phyloP scores from a whole-genome alignment of 768 basidiomycete species.

The Terana coerulea region DNA sequence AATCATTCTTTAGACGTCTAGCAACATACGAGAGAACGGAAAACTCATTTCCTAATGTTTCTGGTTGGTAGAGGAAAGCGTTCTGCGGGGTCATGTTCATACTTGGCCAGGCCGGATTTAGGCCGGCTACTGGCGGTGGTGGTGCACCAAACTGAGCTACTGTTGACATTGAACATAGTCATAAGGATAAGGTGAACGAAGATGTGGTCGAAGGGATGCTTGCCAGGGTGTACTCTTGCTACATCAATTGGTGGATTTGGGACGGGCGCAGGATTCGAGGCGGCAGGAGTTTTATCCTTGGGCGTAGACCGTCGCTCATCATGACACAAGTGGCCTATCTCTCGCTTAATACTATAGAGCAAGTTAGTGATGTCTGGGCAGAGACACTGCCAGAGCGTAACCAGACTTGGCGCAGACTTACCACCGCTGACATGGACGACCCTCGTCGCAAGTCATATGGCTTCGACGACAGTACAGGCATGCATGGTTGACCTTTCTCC shows the following conservation, averaged over 20 bases:
- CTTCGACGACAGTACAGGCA: conserved; percentile 91
- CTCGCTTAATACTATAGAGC: conserved; percentile 86
- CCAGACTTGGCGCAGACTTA: conserved; percentile 37
- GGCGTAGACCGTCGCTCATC: conserved; percentile 67
- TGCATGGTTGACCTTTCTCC: conserved; percentile 88
- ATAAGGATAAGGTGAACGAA: conserved; percentile 4
- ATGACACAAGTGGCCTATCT: conserved; percentile 92
- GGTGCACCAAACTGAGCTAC: conserved; percentile 18
- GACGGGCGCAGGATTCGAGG: conserved; percentile 32
- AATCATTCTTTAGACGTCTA: no score
- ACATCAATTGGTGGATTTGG: conserved; percentile 24
- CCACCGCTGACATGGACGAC: conserved; percentile 91
- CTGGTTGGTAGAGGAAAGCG: conserved; percentile 65
- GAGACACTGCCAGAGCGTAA: neutral
- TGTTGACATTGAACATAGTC: conserved; percentile 18
- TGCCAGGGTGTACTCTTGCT: conserved; percentile 21
- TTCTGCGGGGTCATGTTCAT: conserved; percentile 45
- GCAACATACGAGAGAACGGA: conserved; percentile 68
- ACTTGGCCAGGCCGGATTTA: conserved; percentile 47
- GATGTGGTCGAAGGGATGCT: conserved; percentile 10
- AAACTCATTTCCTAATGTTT: conserved; percentile 78
- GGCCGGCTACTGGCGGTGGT: conserved; percentile 20
- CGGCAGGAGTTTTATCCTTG: conserved; percentile 35
- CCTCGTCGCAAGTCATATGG: conserved; percentile 92
- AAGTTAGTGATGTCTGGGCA: conserved; percentile 2